Percentiles rank a stretch among this genome's conserved stretches.
phyloP scores from a whole-genome alignment of 1,139 yeast species.

The Protomyces inouyei region DNA sequence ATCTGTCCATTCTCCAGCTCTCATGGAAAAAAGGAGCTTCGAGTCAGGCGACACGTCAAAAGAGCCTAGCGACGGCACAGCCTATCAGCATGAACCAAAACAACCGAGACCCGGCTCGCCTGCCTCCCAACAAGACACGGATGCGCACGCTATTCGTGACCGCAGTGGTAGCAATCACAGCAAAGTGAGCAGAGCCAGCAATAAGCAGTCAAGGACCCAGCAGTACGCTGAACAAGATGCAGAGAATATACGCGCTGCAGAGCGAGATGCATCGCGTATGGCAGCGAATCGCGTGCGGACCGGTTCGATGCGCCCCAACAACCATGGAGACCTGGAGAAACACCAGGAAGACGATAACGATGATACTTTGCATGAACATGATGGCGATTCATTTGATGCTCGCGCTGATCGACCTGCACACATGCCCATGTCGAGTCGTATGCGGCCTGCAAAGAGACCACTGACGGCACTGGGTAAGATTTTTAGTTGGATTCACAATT shows the following conservation, averaged over 20 bases:
- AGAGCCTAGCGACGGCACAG: neutral
- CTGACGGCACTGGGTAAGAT: constrained; percentile 26
- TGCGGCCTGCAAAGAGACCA: constrained; percentile 24
- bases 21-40: neutral
- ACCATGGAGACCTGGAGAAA: neutral
- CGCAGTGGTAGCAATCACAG: neutral
- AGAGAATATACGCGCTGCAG: constrained; percentile 15
- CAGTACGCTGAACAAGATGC: constrained; percentile 21
- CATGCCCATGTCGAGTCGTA: constrained; percentile 9
- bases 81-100: neutral
- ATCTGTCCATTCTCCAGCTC: too few relatives aligned
- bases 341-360: neutral
- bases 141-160: neutral
- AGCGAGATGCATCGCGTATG: constrained; percentile 19
- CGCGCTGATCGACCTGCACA: constrained; percentile 21
- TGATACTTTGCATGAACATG: neutral
- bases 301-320: neutral
- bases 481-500: constrained; percentile 26
- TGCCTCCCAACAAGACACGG: neutral
- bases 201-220: constrained; percentile 1
- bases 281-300: neutral
- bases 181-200: neutral
- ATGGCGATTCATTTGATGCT: constrained; percentile 13
- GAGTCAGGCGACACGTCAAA: neutral
- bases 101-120: neutral